Base-by-base conservation (phyloP, 768 basidiomycete genomes). In the Collybia mongolica region DNA sequence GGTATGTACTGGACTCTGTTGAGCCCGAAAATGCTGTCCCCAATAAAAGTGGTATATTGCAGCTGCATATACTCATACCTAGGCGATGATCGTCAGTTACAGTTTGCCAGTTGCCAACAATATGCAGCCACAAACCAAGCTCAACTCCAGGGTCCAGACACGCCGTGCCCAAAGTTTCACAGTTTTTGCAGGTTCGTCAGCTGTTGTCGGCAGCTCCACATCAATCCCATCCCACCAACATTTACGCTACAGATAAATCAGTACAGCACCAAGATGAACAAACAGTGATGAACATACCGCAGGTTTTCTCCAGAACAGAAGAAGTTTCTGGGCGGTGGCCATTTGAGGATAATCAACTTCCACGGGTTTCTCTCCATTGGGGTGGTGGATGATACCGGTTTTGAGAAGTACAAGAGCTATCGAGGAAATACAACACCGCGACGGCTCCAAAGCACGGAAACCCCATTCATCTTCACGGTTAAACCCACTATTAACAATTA, bases 201-300 rank as follows among this genome's bases (percentile, higher is more conserved):
- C 82, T 1, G 73, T 65, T 3, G 78, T 74, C 6, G 88, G 82
- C 38, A 98, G 64, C 47, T 97, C 90, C 17, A 96, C 84, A 56
- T 96, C 93, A 35, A 94, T 76, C 9, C 96, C 96, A 60, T 99
- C 97, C 97, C 97, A 99, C 97, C 97, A 99, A 71, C 96, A 98
- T 74, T 99, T 98, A 37, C 97, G 79, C 95, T 98, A 53, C n/a
- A 50, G 49, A 39, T 43, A 56, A 8, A 49, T 53, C 43, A 54
- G 38, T 38, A 46, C 19, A 54, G 39, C 22, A 44, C 44, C 44
- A 18, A 38, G n/a, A 49, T 35, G 14, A 32, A 39, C 17, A 50
- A 48, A 39, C 17, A 17, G 44, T 19, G 39, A 55, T 53, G 32
- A 15, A 83, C 93, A 58, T 69, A 97, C 96, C n/a, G 97, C 97